phyloP scores from a whole-genome alignment of 257 asterid species.

The Paulownia fortunei region DNA sequence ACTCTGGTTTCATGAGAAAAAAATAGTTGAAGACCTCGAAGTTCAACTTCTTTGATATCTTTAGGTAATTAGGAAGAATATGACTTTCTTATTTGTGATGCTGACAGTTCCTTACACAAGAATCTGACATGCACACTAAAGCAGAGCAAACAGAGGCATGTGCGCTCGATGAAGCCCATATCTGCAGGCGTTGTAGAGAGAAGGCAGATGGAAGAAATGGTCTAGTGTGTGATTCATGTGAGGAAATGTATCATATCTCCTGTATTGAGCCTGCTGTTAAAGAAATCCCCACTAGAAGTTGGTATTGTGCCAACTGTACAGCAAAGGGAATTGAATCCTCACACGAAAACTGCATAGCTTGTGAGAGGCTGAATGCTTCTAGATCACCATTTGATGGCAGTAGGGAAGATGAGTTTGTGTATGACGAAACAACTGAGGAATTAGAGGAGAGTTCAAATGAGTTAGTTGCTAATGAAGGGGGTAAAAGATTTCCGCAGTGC shows the following conservation, averaged over 20 bases:
- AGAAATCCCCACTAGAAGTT: slow-evolving; percentile 74
- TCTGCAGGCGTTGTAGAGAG: slow-evolving; percentile 71
- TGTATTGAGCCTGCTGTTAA: slow-evolving; percentile 75
- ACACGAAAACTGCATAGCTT: slow-evolving; percentile 77
- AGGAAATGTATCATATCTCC: slow-evolving; percentile 79
- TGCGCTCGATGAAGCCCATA: slow-evolving; percentile 41
- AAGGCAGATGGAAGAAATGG: slow-evolving; percentile 69
- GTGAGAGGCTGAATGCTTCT: slow-evolving; percentile 61
- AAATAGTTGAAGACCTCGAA: background rate
- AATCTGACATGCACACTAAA: slow-evolving; percentile 50
- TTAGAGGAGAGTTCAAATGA: slow-evolving; percentile 69
- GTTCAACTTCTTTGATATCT: slow-evolving; percentile 11
- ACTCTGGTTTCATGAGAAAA: slow-evolving; percentile 4
- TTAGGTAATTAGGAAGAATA: background rate
- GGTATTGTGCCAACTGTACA: slow-evolving; percentile 84
- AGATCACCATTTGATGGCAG: slow-evolving; percentile 34
- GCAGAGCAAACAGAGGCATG: slow-evolving; percentile 50
- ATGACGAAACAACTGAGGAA: slow-evolving; percentile 42
- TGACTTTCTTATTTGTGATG: slow-evolving; percentile 30
- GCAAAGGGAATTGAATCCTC: slow-evolving; percentile 66
- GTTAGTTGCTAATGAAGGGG: slow-evolving; percentile 41
- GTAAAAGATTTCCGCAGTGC: slow-evolving; percentile 49
- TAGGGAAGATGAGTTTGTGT: slow-evolving; percentile 44
- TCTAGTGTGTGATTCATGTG: slow-evolving; percentile 91
- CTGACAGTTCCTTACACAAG: slow-evolving; percentile 52